Base-by-base conservation (phyloP, 202 grass and related monocot genomes). In the Panicum hallii region DNA sequence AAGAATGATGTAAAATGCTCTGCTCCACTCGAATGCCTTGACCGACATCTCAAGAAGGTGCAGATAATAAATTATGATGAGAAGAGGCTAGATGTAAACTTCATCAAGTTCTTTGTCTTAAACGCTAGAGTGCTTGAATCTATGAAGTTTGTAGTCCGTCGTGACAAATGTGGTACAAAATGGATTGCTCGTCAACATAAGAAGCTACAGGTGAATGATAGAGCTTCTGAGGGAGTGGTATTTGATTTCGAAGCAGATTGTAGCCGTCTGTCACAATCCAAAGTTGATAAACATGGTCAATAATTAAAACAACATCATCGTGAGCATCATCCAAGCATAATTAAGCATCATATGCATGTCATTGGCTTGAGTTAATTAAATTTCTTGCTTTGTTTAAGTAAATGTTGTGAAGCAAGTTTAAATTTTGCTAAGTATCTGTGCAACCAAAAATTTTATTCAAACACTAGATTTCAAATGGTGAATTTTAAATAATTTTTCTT, bases 21-120 rank as follows among this genome's bases (percentile, higher is more conserved):
- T 79, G 42, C 47, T n/a, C 44, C 66, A n/a, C 57, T 79, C 0
- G 55, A 72, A 26, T 85, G 66, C 36, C 75, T 85, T 41, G 74
- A 78, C 46, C 7, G 5, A 22, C 52, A 75, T 40, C 54, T 85
- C 9, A 85, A 85, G 56, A 47, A 28, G 30, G 61, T 40, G 54
- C 56, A 57, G 42, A 61, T 85, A 44, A 78, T 40, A 36, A 62
- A 68, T 50, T 79, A 85, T 36, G n/a, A 48, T 8, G 83, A 67
- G 26, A 70, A 62, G 8, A 28, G 34, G 30, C 5, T 30, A 36
- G 34, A 73, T 72, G 32, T 80, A 22, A 44, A 71, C 40, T 77
- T 77, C 19, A 23, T 77, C 54, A 77, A 26, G 20, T 77, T 77
- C 54, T 77, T 77, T 14, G 8, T 77, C 32, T 43, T 43, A 28